phyloP scores from a whole-genome alignment of 2,329 filamentous ascomycete genomes.

The Pezicula carpinea region DNA sequence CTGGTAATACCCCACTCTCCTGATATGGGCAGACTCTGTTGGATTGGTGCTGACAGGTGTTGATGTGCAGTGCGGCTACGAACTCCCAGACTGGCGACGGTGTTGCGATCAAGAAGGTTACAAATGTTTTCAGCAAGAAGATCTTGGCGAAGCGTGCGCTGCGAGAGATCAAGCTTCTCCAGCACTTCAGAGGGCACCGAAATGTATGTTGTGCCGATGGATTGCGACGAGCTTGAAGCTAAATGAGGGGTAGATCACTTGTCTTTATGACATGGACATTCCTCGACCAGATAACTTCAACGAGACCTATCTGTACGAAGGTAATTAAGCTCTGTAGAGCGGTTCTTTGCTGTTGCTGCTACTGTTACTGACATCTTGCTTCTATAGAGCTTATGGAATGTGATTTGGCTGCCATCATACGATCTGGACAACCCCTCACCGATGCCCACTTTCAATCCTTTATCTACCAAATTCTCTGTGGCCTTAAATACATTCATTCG shows the following conservation, averaged over 20 bases:
- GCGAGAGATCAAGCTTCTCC: constrained; percentile 96
- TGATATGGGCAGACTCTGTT: constrained; percentile 20
- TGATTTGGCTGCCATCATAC: constrained; percentile 95
- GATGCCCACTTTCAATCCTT: constrained; percentile 99
- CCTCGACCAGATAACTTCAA: constrained; percentile 97
- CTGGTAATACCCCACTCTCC: constrained; percentile 59
- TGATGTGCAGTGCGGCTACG: constrained; percentile 70
- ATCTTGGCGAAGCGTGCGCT: constrained; percentile 96
- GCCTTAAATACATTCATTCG: constrained; percentile 98
- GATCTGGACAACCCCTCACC: constrained; percentile 92
- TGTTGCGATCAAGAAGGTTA: constrained; percentile 98
- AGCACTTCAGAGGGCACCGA: constrained; percentile 90
- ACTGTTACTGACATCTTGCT: too few species aligned
- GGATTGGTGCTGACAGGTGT: constrained; percentile 32
- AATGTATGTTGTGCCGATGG: constrained; percentile 55
- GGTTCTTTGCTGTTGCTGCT: too few species aligned
- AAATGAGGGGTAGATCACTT: constrained; percentile 75
- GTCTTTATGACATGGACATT: constrained; percentile 99
- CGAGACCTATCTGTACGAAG: constrained; percentile 97
- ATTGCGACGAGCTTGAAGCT: constrained; percentile 7
- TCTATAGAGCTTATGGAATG: constrained; percentile 93
- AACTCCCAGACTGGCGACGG: constrained; percentile 89
- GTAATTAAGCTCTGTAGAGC: constrained; percentile 39
- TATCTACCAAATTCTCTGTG: constrained; percentile 99
- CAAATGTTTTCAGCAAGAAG: constrained; percentile 99